These are phyloP conservation scores for Rutidosis leptorrhynchoides DNA, from an alignment of 129 eudicot genomes.

Conservation along the genomic window DNA sequence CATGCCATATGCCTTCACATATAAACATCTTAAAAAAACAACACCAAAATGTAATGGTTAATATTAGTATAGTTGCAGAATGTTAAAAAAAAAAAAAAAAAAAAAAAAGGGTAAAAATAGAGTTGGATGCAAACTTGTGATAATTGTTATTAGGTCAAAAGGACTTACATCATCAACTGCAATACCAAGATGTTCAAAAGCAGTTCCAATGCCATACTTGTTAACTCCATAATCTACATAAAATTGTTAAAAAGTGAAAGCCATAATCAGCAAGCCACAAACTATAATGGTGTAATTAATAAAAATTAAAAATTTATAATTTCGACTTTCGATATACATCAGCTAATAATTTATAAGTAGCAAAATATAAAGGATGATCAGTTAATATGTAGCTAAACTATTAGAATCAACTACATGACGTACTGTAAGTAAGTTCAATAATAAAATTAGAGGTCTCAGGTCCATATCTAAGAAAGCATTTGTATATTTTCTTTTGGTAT, in stretches of 20 bases:
- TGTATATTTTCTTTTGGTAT: constrained; percentile 79
- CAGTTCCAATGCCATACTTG: constrained; percentile 72
- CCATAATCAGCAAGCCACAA: constrained; percentile 8
- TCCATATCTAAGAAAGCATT: constrained; percentile 88
- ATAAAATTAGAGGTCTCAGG: constrained; percentile 79
- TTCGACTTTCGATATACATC: not conserved
- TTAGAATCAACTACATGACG: constrained; percentile 20
- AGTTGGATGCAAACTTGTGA: not conserved
- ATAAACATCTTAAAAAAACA: too few species aligned
- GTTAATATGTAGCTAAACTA: not conserved
- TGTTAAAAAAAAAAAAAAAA: too few species aligned
- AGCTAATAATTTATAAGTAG: not conserved
- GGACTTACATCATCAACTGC: constrained; percentile 77
- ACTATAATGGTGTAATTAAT: not conserved
- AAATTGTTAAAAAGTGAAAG: not conserved
- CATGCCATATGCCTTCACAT: constrained; percentile 86
- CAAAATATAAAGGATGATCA: constrained; percentile 6
- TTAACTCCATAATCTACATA: constrained; percentile 72
- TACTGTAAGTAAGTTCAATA: constrained; percentile 86
- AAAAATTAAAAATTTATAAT: too few species aligned
- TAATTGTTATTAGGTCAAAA: not conserved
- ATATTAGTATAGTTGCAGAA: too few species aligned
- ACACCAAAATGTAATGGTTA: too few species aligned
- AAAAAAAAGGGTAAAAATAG: too few species aligned
- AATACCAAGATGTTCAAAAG: constrained; percentile 78